A percentile compares a stretch with the other conserved stretches of the same genome.
Conservation (phyloP, 208 protist genomes). For the Crithidia expoeki region DNA sequence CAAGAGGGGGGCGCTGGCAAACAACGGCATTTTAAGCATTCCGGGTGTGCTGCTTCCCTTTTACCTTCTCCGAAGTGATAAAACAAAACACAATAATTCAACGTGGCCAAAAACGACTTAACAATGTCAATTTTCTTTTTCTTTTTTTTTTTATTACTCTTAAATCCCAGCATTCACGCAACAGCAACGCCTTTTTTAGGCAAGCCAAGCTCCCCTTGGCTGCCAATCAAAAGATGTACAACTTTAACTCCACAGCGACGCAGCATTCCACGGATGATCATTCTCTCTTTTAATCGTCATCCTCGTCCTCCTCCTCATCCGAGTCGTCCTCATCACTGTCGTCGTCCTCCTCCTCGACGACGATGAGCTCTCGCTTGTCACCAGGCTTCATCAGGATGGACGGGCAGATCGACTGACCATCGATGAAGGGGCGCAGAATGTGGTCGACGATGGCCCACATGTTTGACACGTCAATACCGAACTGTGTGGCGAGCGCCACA, state of each 20-base stretch:
- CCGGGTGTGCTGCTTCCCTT: too few species aligned
- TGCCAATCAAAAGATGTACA: too few species aligned
- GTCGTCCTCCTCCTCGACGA: constrained; percentile 60
- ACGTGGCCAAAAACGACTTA: too few species aligned
- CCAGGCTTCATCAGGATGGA: constrained; percentile 69
- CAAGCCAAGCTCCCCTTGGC: too few species aligned
- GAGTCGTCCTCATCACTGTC: constrained; percentile 80
- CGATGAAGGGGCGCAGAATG: constrained; percentile 69
- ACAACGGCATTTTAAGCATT: too few species aligned
- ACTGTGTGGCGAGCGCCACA: constrained; percentile 54
- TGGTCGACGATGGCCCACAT: constrained; percentile 85
- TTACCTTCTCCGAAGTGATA: too few species aligned
- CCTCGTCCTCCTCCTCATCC: constrained; percentile 64
- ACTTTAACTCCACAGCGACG: neutral
- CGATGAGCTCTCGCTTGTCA: constrained; percentile 48
- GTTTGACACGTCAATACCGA: constrained; percentile 65
- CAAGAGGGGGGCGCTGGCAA: too few species aligned
- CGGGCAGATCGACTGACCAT: constrained; percentile 45
- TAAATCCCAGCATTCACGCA: too few species aligned
- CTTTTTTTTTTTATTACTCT: neutral
- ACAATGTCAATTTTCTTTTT: neutral
- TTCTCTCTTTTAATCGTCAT: constrained; percentile 48
- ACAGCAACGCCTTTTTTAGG: too few species aligned
- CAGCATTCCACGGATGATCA: neutral
- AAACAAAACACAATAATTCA: too few species aligned